These are phyloP conservation scores for Backusella tarrabulga DNA, from an alignment of 192 early-diverging fungal genomes.

Conservation along the genomic window DNA sequence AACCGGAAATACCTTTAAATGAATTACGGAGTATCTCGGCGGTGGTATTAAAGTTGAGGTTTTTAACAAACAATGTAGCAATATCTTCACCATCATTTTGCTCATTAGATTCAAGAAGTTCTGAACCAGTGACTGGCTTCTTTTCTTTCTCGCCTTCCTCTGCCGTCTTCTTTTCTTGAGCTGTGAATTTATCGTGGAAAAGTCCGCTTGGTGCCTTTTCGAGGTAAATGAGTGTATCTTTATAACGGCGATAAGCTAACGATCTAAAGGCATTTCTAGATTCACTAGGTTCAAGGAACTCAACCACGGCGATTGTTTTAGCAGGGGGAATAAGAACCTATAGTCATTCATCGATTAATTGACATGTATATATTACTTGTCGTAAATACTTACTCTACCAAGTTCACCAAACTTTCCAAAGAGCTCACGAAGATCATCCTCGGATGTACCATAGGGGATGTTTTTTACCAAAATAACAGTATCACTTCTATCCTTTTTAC, in stretches of 20 bases:
- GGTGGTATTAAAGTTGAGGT: conserved; percentile 89
- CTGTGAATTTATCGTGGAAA: conserved; percentile 66
- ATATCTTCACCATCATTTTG: conserved; percentile 60
- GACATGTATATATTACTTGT: not conserved
- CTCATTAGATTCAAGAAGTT: conserved; percentile 30
- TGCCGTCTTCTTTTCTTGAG: conserved; percentile 30
- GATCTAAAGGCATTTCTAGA: conserved; percentile 84
- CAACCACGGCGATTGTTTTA: conserved; percentile 91
- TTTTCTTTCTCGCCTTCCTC: conserved; percentile 34
- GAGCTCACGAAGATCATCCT: conserved; percentile 76
- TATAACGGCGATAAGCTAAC: conserved; percentile 90
- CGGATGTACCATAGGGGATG: conserved; percentile 78
- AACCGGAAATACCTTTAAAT: conserved; percentile 75
- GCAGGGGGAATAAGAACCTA: conserved; percentile 84
- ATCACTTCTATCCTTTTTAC: conserved; percentile 74
- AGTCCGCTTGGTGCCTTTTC: conserved; percentile 89
- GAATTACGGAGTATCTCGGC: conserved; percentile 71
- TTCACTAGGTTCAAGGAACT: conserved; percentile 88
- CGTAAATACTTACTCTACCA: conserved; percentile 61
- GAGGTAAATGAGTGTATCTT: conserved; percentile 87
- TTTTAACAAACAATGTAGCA: conserved; percentile 93
- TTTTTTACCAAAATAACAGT: conserved; percentile 97
- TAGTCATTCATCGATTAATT: not conserved
- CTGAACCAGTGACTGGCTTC: conserved; percentile 41
- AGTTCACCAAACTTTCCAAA: conserved; percentile 90